A percentile compares a stretch with the other conserved stretches of the same genome.
Evolutionary conservation across 495 filamentous ascomycete genomes (phyloP).

Genomic region (Lasiosphaeris hirsuta): DNA sequence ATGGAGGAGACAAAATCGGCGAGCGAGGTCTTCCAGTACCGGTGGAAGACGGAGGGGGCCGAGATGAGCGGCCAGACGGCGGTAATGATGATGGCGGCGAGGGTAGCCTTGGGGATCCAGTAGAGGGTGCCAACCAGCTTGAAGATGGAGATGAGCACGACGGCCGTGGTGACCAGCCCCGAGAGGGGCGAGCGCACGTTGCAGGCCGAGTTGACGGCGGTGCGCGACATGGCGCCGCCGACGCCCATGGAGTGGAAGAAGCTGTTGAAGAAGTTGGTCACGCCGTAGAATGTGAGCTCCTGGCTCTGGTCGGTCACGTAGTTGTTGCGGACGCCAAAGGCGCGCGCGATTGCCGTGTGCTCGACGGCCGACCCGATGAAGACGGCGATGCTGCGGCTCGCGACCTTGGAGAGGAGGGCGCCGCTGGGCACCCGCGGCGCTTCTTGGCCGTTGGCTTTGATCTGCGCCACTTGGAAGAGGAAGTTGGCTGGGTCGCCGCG

Average conservation of each 20-base stretch:
- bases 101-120: constrained; percentile 50
- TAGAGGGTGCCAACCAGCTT: constrained; percentile 47
- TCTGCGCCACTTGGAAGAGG: constrained; percentile 42
- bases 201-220: constrained; percentile 49
- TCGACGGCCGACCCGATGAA: constrained; percentile 47
- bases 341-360: constrained; percentile 47
- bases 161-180: constrained; percentile 43
- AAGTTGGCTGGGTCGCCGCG: constrained; percentile 28
- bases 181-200: constrained; percentile 43
- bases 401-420: constrained; percentile 36
- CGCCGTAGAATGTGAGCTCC: constrained; percentile 47
- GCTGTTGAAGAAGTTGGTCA: constrained; percentile 47
- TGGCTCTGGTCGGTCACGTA: constrained; percentile 48
- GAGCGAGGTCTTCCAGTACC: constrained; percentile 47
- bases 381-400: constrained; percentile 38
- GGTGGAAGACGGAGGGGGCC: constrained; percentile 39
- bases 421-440: constrained; percentile 33
- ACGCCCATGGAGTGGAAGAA: constrained; percentile 49
- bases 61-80: constrained; percentile 46
- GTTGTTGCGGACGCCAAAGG: constrained; percentile 45
- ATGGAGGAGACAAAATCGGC: constrained; percentile 49
- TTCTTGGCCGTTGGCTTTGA: constrained; percentile 42
- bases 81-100: constrained; percentile 47
- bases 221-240: constrained; percentile 48
- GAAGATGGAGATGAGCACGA: constrained; percentile 47